phyloP scores from a whole-genome alignment of 2,329 filamentous ascomycete species.

The Myriangium duriaei region DNA sequence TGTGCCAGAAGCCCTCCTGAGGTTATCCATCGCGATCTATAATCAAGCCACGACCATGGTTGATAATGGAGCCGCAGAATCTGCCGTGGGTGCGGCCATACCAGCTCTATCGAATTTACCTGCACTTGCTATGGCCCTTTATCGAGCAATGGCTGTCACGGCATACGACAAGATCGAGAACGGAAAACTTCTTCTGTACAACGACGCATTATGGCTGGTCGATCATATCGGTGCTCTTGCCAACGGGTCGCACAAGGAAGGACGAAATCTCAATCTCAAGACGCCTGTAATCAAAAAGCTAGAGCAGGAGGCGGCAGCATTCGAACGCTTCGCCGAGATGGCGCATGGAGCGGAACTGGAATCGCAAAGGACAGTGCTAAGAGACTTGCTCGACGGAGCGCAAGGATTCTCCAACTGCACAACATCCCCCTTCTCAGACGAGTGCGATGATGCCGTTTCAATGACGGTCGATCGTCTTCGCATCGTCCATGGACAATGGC shows the following conservation, averaged over 20 bases:
- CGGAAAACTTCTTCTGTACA: constrained; percentile 53
- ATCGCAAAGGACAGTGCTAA: constrained; percentile 48
- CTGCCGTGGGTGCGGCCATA: constrained; percentile 54
- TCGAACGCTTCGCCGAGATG: constrained; percentile 47
- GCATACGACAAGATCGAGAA: constrained; percentile 53
- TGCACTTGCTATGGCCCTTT: constrained; percentile 63
- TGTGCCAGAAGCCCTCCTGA: constrained; percentile 66
- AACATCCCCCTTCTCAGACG: constrained; percentile 43
- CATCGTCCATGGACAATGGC: constrained; percentile 45
- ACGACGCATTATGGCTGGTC: constrained; percentile 48
- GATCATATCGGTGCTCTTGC: constrained; percentile 40
- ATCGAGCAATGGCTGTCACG: constrained; percentile 61
- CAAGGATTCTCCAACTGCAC: constrained; percentile 51
- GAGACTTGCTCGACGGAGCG: constrained; percentile 49
- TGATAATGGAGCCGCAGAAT: constrained; percentile 31
- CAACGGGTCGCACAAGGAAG: constrained; percentile 28
- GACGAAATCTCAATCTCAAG: constrained; percentile 15
- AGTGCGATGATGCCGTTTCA: constrained; percentile 48
- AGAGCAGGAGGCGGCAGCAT: constrained; percentile 40
- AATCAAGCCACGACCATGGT: constrained; percentile 42
- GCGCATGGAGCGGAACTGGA: constrained; percentile 55
- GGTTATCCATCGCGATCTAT: constrained; percentile 46
- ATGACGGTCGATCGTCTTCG: constrained; percentile 46
- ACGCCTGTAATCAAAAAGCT: constrained; percentile 25
- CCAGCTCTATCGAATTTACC: constrained; percentile 59